phyloP scores from a whole-genome alignment of 257 asterid genomes.

The Cinchona pubescens region DNA sequence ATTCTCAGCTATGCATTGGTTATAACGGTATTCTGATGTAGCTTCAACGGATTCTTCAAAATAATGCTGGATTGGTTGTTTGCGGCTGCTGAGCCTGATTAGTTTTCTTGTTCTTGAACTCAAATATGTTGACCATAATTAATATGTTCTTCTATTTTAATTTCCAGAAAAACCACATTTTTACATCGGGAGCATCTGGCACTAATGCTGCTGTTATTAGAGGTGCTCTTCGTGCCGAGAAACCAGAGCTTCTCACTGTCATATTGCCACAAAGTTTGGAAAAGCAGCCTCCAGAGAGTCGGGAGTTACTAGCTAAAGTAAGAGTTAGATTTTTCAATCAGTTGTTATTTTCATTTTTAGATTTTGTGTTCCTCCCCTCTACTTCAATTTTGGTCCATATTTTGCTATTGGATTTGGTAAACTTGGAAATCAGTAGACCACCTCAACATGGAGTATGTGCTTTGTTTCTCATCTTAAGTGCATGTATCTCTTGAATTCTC shows the following conservation, averaged over 20 bases:
- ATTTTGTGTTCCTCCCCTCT: not conserved
- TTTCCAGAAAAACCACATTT: conserved; percentile 88
- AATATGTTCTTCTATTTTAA: conserved; percentile 1
- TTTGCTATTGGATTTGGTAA: not conserved
- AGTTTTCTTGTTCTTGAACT: conserved; percentile 9
- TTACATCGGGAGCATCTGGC: conserved; percentile 97
- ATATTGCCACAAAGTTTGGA: conserved; percentile 92
- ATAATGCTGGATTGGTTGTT: not conserved
- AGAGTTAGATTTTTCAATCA: conserved; percentile 9
- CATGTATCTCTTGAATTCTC: not conserved
- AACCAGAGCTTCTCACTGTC: conserved; percentile 87
- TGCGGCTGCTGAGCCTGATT: not conserved
- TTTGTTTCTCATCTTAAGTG: not conserved
- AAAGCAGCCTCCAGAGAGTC: conserved; percentile 96
- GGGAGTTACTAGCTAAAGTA: conserved; percentile 89
- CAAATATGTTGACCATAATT: not conserved
- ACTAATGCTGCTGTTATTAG: conserved; percentile 98
- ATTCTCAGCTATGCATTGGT: conserved; percentile 97
- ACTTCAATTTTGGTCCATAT: not conserved
- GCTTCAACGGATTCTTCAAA: not conserved
- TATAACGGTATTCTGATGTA: conserved; percentile 63
- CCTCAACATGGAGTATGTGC: not conserved
- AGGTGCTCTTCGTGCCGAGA: conserved; percentile 99
- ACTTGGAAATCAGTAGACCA: not conserved
- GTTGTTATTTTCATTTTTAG: not conserved